Percentiles rank a stretch among this genome's conserved stretches.
phyloP scores from a whole-genome alignment of 225 moss, liverwort and hornwort genomes.

The Pleurozium schreberi region DNA sequence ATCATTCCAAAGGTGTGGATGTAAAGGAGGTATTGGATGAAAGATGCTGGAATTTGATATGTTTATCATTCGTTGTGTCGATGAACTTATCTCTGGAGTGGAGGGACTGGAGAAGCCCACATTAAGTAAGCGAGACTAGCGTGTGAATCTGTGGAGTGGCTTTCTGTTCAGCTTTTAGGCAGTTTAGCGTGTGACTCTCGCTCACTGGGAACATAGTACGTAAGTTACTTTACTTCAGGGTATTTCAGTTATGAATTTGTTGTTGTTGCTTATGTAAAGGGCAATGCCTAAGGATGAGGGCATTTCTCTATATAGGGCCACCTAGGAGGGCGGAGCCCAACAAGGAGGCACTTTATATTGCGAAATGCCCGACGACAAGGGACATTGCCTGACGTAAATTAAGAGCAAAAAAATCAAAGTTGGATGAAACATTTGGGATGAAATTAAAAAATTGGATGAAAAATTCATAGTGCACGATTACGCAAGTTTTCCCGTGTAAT shows the following conservation, averaged over 20 bases:
- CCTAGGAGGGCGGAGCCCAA: no score
- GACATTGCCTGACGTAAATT: no score
- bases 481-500: no score
- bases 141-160: background rate
- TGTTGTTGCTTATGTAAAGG: background rate
- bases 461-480: no score
- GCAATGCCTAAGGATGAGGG: no score
- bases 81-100: background rate
- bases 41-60: background rate
- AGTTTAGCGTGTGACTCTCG: background rate
- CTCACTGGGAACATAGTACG: background rate
- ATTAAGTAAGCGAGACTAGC: no score
- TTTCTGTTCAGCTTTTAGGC: background rate
- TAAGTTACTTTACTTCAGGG: background rate
- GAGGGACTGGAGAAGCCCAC: background rate
- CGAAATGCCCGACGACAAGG: no score
- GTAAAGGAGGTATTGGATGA: background rate
- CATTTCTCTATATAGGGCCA: no score
- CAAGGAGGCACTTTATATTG: no score
- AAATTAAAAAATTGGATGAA: no score
- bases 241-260: background rate
- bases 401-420: no score
- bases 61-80: background rate
- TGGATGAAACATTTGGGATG: no score
- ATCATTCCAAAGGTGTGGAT: background rate